phyloP scores from a whole-genome alignment of 192 early-diverging fungal species.

The Nowakowskiella sp. region DNA sequence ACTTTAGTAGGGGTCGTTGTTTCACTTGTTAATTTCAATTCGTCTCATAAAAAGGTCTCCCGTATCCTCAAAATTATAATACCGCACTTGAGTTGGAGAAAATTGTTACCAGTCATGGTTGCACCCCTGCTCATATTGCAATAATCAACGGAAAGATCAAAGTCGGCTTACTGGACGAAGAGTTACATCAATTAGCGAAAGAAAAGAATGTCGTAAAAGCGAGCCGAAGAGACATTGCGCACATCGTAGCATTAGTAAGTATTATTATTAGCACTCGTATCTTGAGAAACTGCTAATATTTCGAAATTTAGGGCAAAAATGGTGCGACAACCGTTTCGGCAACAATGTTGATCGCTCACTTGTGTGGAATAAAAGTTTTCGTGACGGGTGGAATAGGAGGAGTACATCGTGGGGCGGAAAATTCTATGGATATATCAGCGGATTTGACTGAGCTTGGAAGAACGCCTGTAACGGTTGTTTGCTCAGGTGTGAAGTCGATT shows the following conservation, averaged over 20 bases:
- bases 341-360: slow-evolving; percentile 82
- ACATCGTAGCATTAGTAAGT: not conserved
- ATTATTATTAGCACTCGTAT: too few species aligned
- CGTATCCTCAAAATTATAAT: slow-evolving; percentile 83
- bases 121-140: slow-evolving; percentile 83
- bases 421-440: slow-evolving; percentile 76
- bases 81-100: slow-evolving; percentile 76
- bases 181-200: slow-evolving; percentile 56
- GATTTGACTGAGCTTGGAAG: slow-evolving; percentile 86
- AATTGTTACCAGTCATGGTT: slow-evolving; percentile 62
- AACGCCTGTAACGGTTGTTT: slow-evolving; percentile 91
- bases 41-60: slow-evolving; percentile 57
- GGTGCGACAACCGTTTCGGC: slow-evolving; percentile 92
- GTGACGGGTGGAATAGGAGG: slow-evolving; percentile 97
- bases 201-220: slow-evolving; percentile 63
- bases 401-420: slow-evolving; percentile 71
- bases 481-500: slow-evolving; percentile 95
- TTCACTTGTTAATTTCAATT: not conserved
- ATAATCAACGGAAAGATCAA: slow-evolving; percentile 76
- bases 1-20: not conserved
- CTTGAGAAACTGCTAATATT: too few species aligned
- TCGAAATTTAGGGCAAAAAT: slow-evolving; percentile 23
- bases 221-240: slow-evolving; percentile 74
- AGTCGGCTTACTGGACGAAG: slow-evolving; percentile 62
- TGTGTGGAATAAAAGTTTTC: slow-evolving; percentile 82